A percentile compares a stretch with the other conserved stretches of the same genome.
phyloP scores from a whole-genome alignment of 257 asterid species.

The Verbascum thapsus region DNA sequence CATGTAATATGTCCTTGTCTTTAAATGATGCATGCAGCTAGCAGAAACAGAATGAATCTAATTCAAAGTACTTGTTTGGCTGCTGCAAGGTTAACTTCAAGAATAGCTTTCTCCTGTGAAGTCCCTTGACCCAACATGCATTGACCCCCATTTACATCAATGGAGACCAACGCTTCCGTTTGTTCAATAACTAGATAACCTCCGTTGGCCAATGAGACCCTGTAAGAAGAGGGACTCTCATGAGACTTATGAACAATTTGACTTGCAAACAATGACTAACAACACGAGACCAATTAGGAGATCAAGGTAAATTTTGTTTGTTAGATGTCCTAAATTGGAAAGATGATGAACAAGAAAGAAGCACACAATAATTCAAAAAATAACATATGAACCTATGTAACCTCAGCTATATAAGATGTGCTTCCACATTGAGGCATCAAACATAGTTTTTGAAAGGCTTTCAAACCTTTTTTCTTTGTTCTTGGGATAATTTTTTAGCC shows the following conservation, averaged over 20 bases:
- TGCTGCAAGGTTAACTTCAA: conserved; percentile 92
- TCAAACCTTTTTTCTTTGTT: conserved; percentile 4
- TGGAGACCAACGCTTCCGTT: conserved; percentile 93
- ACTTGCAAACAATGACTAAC: conserved; percentile 23
- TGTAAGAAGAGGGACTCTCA: conserved; percentile 35
- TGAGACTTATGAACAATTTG: conserved; percentile 27
- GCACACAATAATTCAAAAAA: background rate
- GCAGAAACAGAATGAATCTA: background rate
- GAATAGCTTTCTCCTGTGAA: conserved; percentile 90
- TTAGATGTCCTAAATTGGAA: conserved; percentile 2
- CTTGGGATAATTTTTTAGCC: conserved; percentile 17
- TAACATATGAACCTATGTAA: conserved; percentile 8
- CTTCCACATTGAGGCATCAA: conserved; percentile 11
- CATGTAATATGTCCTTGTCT: too few species aligned
- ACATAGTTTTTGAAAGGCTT: conserved; percentile 1
- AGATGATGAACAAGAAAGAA: conserved; percentile 23
- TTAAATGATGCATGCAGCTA: too few species aligned
- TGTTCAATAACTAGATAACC: conserved; percentile 98
- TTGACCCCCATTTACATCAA: conserved; percentile 97
- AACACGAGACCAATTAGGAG: conserved; percentile 21
- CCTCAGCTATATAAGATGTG: conserved; percentile 21
- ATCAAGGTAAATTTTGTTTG: background rate
- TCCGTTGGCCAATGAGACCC: conserved; percentile 92
- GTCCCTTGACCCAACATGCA: conserved; percentile 96
- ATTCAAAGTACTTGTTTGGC: conserved; percentile 75